Base-by-base conservation (phyloP, 192 early-diverging fungal genomes). In the Mortierella alpina region DNA sequence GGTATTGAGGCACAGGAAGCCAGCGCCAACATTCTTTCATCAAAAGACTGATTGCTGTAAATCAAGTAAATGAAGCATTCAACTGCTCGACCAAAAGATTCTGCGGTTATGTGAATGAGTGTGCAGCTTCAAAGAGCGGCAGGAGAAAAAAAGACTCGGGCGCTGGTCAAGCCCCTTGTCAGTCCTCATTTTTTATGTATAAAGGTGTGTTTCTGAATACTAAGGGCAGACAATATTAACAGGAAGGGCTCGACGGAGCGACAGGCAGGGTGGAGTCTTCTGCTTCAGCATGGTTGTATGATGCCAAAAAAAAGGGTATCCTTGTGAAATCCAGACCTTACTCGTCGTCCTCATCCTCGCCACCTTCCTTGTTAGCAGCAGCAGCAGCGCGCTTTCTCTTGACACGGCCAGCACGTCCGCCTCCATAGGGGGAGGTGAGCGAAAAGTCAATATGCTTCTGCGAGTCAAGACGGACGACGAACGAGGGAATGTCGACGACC, bases 361-460 rank as follows among this genome's bases (percentile, higher is more conserved):
- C 88, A 56, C 88, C 88, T 49, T 56, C 86, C 62, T 82, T 85
- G 66, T 72, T 85, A 48, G 85, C 90, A 67, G 90, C 92, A 70
- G 90, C 85, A 65, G 89, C 88, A 50, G 92, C 90, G 75, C 96
- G 91, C 94, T 97, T 98, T 83, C 97, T 90, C 93, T 97, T 95
- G 75, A 93, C 91, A 89, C 97, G 96, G 81, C 97, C 97, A 71
- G 96, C 87, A 87, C 97, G 95, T 82, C 97, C 97, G 90, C 97
- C 97, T 86, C 97, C 97, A 86, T 93, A 95, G 57, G 96, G 95
- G 68, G 94, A 96, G 82, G 93, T 93, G 79, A 98, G 91, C 39
- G 88, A 83, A 56, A 89, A 89, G 62, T 89, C 88, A 62, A 89
- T 89, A 78, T 89, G 88, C 74, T 89, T 89, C 47, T 87, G 86